Evolutionary conservation across 2,329 filamentous ascomycete species (phyloP).

Genomic region (Tolypocladium album): DNA sequence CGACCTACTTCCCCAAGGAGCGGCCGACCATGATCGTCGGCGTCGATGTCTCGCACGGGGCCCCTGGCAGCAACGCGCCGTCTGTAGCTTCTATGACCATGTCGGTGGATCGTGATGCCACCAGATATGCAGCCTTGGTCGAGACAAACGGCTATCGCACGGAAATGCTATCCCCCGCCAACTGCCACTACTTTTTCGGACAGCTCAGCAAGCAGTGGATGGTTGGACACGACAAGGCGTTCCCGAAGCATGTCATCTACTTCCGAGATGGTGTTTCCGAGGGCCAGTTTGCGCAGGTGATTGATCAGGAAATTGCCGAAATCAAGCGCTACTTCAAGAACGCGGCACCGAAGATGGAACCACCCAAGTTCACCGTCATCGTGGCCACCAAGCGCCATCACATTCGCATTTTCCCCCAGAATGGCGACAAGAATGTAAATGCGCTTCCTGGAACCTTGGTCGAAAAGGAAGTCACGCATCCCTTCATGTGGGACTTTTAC

Average conservation of each 20-base stretch:
- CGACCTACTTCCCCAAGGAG: constrained; percentile 23
- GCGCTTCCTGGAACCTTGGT: constrained; percentile 78
- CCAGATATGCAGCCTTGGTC: constrained; percentile 67
- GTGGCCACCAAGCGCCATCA: constrained; percentile 92
- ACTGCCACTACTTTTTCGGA: constrained; percentile 55
- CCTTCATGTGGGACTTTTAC: constrained; percentile 83
- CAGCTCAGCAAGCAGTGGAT: constrained; percentile 58
- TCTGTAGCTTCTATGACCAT: constrained; percentile 86
- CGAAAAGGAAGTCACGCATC: constrained; percentile 81
- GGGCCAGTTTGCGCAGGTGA: constrained; percentile 70
- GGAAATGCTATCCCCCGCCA: constrained; percentile 64
- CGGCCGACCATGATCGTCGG: constrained; percentile 74
- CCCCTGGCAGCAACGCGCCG: constrained; percentile 52
- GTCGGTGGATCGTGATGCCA: constrained; percentile 59
- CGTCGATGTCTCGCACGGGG: constrained; percentile 78
- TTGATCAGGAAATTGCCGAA: constrained; percentile 64
- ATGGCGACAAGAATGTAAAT: constrained; percentile 66
- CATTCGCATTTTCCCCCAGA: constrained; percentile 77
- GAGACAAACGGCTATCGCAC: constrained; percentile 75
- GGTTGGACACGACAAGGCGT: constrained; percentile 27
- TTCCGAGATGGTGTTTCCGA: constrained; percentile 89
- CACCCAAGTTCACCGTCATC: constrained; percentile 69
- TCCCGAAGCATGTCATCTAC: constrained; percentile 72
- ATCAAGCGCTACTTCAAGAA: constrained; percentile 52
- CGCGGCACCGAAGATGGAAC: constrained; percentile 19